Percentiles rank a stretch among this genome's conserved stretches.
Evolutionary conservation across 2,329 filamentous ascomycete genomes (phyloP).

Genomic region (Cladorrhinum sp.): DNA sequence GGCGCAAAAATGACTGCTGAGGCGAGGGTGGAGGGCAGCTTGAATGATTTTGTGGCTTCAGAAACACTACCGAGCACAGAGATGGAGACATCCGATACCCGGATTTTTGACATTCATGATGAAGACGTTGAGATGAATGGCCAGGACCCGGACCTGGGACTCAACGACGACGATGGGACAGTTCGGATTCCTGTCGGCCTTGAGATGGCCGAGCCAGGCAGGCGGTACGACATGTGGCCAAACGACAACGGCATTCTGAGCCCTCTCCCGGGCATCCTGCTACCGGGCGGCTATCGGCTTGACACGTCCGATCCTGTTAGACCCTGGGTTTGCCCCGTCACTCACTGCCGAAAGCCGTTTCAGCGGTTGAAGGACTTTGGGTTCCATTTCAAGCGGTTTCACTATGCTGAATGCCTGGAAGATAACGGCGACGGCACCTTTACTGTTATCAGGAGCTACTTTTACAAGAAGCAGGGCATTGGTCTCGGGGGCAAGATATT

Average conservation of each 20-base stretch:
- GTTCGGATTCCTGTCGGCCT: not conserved
- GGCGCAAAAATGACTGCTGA: conserved; percentile 7
- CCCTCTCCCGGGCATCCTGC: conserved; percentile 17
- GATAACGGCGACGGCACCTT: conserved; percentile 28
- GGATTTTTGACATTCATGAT: too few relatives aligned
- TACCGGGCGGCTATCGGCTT: conserved; percentile 26
- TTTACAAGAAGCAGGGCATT: not conserved
- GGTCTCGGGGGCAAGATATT: conserved; percentile 16
- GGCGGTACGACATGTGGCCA: conserved; percentile 24
- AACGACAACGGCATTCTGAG: conserved; percentile 11
- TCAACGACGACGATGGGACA: not conserved
- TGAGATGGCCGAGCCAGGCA: conserved; percentile 12
- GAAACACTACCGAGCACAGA: too few relatives aligned
- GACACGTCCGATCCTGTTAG: conserved; percentile 18
- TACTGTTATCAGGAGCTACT: conserved; percentile 13
- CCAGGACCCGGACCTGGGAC: too few relatives aligned
- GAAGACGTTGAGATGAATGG: too few relatives aligned
- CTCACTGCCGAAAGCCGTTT: conserved; percentile 21
- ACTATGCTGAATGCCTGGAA: conserved; percentile 21
- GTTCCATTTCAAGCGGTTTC: conserved; percentile 26
- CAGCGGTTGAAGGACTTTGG: conserved; percentile 17
- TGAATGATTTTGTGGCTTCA: too few relatives aligned
- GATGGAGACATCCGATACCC: too few relatives aligned
- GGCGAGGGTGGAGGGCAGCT: not conserved
- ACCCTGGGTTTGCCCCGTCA: conserved; percentile 28